Conservation (phyloP, 2,329 filamentous ascomycete species). For the Biscogniauxia sp. region DNA sequence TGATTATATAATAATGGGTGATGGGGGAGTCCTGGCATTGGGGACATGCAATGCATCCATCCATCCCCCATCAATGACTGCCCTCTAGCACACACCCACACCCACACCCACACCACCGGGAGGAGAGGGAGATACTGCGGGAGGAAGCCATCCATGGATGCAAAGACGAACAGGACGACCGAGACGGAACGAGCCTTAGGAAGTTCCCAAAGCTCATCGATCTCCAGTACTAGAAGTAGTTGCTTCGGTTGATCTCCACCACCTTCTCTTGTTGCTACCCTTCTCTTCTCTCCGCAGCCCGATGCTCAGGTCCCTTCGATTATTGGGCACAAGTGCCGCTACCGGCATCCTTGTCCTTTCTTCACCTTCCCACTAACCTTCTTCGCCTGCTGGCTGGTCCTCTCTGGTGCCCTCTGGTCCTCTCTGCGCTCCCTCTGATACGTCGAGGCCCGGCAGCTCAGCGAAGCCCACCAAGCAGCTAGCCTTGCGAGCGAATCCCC, state of each 20-base stretch:
- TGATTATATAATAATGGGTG: conserved; percentile 17
- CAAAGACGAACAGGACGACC: too few relatives aligned
- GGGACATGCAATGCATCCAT: conserved; percentile 16
- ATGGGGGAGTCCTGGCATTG: conserved; percentile 19
- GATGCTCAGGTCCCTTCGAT: conserved; percentile 20
- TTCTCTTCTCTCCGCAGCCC: conserved; percentile 24
- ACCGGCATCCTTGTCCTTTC: conserved; percentile 28
- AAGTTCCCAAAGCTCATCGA: neutral
- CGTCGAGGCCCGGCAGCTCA: conserved; percentile 19
- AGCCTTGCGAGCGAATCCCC: conserved; percentile 25
- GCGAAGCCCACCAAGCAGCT: conserved; percentile 20
- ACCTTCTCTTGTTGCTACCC: conserved; percentile 19
- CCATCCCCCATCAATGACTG: conserved; percentile 11
- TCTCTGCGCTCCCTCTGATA: conserved; percentile 12
- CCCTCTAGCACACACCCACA: too few relatives aligned
- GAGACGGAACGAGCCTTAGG: too few relatives aligned
- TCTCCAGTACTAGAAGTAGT: too few relatives aligned
- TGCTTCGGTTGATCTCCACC: conserved; percentile 30
- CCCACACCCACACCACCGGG: too few relatives aligned
- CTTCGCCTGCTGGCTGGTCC: conserved; percentile 8
- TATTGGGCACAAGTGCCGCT: conserved; percentile 36
- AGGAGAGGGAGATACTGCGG: too few relatives aligned
- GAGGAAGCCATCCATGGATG: too few relatives aligned
- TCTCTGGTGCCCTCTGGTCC: conserved; percentile 5
- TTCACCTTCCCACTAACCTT: conserved; percentile 21